phyloP scores from a whole-genome alignment of 345 rosid genomes.

The Citrus maxima region DNA sequence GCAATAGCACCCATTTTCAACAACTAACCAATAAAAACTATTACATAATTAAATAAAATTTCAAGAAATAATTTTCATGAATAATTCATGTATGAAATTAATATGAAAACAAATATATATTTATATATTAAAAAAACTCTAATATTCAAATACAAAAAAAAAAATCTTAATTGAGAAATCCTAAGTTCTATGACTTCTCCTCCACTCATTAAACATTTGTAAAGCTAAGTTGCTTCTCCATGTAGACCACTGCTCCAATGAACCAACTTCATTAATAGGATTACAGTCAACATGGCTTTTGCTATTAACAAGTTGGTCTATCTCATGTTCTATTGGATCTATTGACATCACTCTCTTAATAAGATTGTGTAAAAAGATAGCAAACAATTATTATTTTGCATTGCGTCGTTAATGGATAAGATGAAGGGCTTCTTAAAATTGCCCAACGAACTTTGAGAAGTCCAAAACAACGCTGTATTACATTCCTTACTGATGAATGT shows the following conservation, averaged over 20 bases:
- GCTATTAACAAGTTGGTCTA: not conserved
- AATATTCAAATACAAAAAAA: not conserved
- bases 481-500: not conserved
- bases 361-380: not conserved
- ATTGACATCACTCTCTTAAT: not conserved
- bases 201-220: not conserved
- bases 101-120: not conserved
- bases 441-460: too few relatives aligned
- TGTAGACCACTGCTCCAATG: not conserved
- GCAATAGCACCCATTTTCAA: too few relatives aligned
- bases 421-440: not conserved
- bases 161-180: not conserved
- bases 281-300: not conserved
- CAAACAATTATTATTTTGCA: too few relatives aligned
- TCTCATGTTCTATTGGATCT: too few relatives aligned
- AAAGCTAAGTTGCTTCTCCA: not conserved
- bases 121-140: not conserved
- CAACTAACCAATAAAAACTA: not conserved
- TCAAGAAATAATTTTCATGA: too few relatives aligned
- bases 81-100: not conserved
- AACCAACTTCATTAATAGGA: not conserved
- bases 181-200: not conserved
- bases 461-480: too few relatives aligned
- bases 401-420: not conserved
- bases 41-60: not conserved